Evolutionary conservation across 257 asterid genomes (phyloP).

Genomic region (Nicotiana undulata): DNA sequence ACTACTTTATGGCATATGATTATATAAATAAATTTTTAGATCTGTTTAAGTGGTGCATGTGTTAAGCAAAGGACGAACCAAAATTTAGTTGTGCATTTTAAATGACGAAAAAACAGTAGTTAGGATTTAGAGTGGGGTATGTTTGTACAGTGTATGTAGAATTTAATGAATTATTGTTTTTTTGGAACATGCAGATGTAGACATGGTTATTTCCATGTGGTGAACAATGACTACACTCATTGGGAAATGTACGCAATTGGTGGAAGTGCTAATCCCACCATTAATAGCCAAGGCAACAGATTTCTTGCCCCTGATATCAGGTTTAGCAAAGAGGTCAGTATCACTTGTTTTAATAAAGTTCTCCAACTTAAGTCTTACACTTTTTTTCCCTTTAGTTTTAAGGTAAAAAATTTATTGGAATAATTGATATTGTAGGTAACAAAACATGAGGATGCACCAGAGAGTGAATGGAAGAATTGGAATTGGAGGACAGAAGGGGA

Average conservation of each 20-base stretch:
- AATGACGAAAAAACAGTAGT: neutral
- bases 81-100: neutral
- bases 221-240: slow-evolving; percentile 82
- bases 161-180: neutral
- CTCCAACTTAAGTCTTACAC: neutral
- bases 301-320: slow-evolving; percentile 58
- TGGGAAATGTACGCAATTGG: slow-evolving; percentile 97
- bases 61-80: neutral
- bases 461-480: slow-evolving; percentile 63
- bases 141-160: neutral
- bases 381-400: neutral
- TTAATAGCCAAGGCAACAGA: slow-evolving; percentile 79
- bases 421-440: slow-evolving; percentile 41
- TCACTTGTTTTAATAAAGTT: neutral
- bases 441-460: slow-evolving; percentile 62
- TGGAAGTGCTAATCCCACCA: slow-evolving; percentile 79
- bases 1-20: too few species aligned
- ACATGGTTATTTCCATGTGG: slow-evolving; percentile 83
- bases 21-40: too few species aligned
- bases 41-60: neutral
- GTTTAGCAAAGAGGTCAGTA: slow-evolving; percentile 54
- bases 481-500: slow-evolving; percentile 88
- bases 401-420: neutral
- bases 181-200: slow-evolving; percentile 50
- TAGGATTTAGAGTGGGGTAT: neutral